Evolutionary conservation across 208 protist species (phyloP), one percentile per base, ranked within the genome.

Genomic region (Phytomonas francai): DNA sequence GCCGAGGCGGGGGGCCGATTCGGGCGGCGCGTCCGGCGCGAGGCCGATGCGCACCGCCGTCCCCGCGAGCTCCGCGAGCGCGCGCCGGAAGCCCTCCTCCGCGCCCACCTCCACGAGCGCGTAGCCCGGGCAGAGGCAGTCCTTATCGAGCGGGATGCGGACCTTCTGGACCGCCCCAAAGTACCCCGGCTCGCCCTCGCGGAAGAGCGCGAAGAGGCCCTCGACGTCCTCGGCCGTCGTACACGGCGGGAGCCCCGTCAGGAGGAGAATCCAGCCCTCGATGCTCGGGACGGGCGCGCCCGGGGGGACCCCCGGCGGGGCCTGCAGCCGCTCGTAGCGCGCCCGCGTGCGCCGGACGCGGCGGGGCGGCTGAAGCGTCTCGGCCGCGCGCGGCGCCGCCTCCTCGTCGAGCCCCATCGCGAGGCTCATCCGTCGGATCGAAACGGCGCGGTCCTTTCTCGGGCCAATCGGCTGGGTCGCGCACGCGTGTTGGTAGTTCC

Each of bases 261-360:
- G 71, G 62, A 92, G 83, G 5, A 94, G 69, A 33, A 88, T 80
- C 89, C 89, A 94, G 9, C 86, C 86, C 74, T 94, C 89, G 57
- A 94, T 88, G 73, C 88, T 94, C 3, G 88, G 85, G 27, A 87
- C 85, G 42, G 86, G 73, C 31, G 78, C 71, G 32, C 85, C 89
- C 0, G 86, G 80, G 33, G 63, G 54, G 11, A 92, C 79, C 59
- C 81, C 72, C 16, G 74, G 68, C 9, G 89, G 89, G 22, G 80
- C 84, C 58, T 87, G 84, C 45, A 94, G 83, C 0, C 76, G 74
- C 68, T 94, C 89, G 74, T 91, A 94, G 67, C 87, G 79, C 25
- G 77, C 75, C 59, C 82, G 83, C 4, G 82, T 65, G 8, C 86
- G 84, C 25, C 85, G 85, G 29, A 92, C 80, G 32, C 89, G 89